A percentile compares a stretch with the other conserved stretches of the same genome.
These are phyloP conservation scores for Leptographium procerum DNA, from an alignment of 2,329 filamentous ascomycete genomes.

Conservation along the genomic window DNA sequence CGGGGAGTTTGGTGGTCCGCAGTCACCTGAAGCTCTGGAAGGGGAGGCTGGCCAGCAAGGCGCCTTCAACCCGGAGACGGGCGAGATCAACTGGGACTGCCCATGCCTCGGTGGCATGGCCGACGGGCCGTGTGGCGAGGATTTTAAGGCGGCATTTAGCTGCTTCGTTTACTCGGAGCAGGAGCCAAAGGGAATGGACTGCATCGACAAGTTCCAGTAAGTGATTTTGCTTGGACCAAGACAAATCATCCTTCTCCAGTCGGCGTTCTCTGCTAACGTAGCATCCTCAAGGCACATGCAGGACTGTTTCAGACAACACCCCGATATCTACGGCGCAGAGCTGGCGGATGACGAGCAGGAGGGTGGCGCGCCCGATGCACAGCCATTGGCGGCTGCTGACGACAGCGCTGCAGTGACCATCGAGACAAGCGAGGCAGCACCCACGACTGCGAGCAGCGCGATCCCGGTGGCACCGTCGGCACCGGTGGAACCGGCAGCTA, in stretches of 20 bases:
- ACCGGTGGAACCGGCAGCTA: no score
- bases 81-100: conserved; percentile 99
- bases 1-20: conserved; percentile 7
- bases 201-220: conserved; percentile 94
- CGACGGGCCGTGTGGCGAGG: conserved; percentile 83
- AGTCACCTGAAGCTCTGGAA: conserved; percentile 48
- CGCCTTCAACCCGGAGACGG: conserved; percentile 95
- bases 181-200: conserved; percentile 96
- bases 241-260: no score
- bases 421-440: neutral
- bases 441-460: neutral
- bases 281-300: conserved; percentile 70
- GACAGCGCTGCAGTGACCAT: neutral
- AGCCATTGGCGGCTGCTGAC: neutral
- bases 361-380: neutral
- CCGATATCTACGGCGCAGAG: conserved; percentile 86
- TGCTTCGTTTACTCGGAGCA: conserved; percentile 95
- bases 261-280: conserved; percentile 5
- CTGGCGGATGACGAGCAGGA: conserved; percentile 61
- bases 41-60: conserved; percentile 78
- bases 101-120: conserved; percentile 97
- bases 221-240: no score
- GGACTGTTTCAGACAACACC: conserved; percentile 86
- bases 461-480: neutral
- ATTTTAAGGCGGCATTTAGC: conserved; percentile 93